Evolutionary conservation across 2,329 filamentous ascomycete genomes (phyloP), one percentile per base, ranked within the genome.

Genomic region (Hypoxylon sp.): DNA sequence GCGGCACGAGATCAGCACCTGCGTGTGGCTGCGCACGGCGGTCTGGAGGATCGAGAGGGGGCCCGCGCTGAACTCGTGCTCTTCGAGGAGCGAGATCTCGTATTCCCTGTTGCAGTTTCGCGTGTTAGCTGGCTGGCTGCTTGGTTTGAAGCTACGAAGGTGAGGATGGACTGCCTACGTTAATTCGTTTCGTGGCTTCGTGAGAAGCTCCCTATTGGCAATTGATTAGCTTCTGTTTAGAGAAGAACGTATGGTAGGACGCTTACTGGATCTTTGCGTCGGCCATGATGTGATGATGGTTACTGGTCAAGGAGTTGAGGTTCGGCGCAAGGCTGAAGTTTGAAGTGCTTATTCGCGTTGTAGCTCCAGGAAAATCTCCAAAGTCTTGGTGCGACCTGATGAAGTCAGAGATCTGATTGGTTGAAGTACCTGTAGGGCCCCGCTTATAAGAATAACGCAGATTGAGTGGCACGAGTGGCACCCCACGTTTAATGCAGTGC

Each of bases 1-100:
- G 70, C 95, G 93, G 82, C 94, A 94, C 56, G 93, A 97, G 76
- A 99, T 97, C 69, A 99, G 88, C 67, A 99, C 94, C 81, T 98
- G 95, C 44, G 91, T 92, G 83, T 97, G 94, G 69, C 91, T 92
- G 77, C 94, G 92, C 61, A 97, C 95, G 69, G 95, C 95, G 62
- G 95, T 97, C 82, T 98, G 94, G 64, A 99, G 91, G 74, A 99
- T 95, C 4, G 93, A 97, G 47, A 98, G 85, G 7, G 91, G 92
- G 2, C 91, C 92, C 39, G 89, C 87, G 68, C 88, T 91, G 79
- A 93, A 89, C 79, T 94, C 91, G 78, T 93, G 89, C 75, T 92
- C 89, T 78, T 93, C 90, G 71, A 91, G 84, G 68, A 75, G 69
- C 15, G 81, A 80, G 73, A 86, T 85, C 73, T 87, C 85, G 73